A percentile compares a stretch with the other conserved stretches of the same genome.
Conservation (phyloP, 176 grass and related monocot genomes). For the Themeda triandra region DNA sequence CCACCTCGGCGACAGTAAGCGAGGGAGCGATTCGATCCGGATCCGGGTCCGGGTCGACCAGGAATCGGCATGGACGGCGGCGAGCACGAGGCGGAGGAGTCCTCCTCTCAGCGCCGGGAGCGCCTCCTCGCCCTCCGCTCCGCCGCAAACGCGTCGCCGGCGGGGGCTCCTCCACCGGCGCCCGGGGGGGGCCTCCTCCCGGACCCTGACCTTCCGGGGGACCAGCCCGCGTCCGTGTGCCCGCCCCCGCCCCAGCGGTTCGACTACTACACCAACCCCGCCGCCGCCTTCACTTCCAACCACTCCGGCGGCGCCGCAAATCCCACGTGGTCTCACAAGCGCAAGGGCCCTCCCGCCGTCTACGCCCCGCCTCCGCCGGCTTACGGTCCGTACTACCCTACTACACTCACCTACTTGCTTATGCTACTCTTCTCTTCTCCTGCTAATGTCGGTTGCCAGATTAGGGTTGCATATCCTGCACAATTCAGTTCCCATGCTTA, state of each 20-base stretch:
- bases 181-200: slow-evolving; percentile 33
- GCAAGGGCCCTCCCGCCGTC: slow-evolving; percentile 13
- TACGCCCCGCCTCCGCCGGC: slow-evolving; percentile 12
- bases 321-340: slow-evolving; percentile 22
- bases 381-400: slow-evolving; percentile 28
- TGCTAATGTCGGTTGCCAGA: neutral
- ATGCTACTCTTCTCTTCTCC: neutral
- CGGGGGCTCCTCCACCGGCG: neutral
- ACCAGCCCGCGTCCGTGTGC: neutral
- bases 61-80: slow-evolving; percentile 26
- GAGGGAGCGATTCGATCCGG: neutral
- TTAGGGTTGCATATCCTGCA: neutral
- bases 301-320: slow-evolving; percentile 16
- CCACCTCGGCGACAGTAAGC: neutral
- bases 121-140: slow-evolving; percentile 50
- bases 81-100: slow-evolving; percentile 24
- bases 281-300: slow-evolving; percentile 45
- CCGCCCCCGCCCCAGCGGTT: slow-evolving; percentile 18
- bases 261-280: slow-evolving; percentile 58
- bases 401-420: neutral
- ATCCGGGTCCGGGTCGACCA: neutral
- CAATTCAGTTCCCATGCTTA: neutral
- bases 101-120: slow-evolving; percentile 34
- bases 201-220: neutral
- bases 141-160: slow-evolving; percentile 8